These are phyloP conservation scores for Kluyveromyces lactis DNA, from an alignment of 805 yeast species.

Conservation along the genomic window DNA sequence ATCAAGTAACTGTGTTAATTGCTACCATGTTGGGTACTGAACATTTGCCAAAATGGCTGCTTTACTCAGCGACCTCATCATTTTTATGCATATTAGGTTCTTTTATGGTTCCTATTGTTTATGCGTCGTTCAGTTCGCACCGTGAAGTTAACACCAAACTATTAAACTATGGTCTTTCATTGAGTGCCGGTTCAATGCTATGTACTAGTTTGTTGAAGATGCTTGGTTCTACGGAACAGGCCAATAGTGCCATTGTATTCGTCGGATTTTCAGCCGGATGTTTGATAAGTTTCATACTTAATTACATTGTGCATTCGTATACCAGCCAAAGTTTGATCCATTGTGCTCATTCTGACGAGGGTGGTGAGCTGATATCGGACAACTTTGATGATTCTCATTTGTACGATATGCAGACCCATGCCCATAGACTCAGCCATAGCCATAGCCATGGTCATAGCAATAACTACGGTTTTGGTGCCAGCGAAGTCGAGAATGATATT, in stretches of 20 bases:
- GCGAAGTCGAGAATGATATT: neutral
- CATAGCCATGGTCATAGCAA: neutral
- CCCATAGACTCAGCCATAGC: neutral
- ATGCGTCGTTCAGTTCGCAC: slow-evolving; percentile 11
- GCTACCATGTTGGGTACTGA: neutral
- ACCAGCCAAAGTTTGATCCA: slow-evolving; percentile 82
- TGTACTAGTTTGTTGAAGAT: slow-evolving; percentile 72
- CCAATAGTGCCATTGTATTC: slow-evolving; percentile 35
- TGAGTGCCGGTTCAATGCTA: slow-evolving; percentile 75
- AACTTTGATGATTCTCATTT: slow-evolving; percentile 4
- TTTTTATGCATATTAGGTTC: slow-evolving; percentile 68
- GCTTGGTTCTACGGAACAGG: slow-evolving; percentile 49
- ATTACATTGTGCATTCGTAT: slow-evolving; percentile 56
- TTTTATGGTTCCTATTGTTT: slow-evolving; percentile 39
- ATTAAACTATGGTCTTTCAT: slow-evolving; percentile 63
- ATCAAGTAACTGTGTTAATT: too few species aligned
- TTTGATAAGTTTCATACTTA: slow-evolving; percentile 48
- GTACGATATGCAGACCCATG: neutral
- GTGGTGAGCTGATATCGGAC: slow-evolving; percentile 16
- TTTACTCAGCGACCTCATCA: slow-evolving; percentile 48
- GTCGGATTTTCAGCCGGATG: slow-evolving; percentile 49
- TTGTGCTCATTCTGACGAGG: slow-evolving; percentile 54
- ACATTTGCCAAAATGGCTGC: slow-evolving; percentile 25
- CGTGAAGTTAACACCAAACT: slow-evolving; percentile 39
- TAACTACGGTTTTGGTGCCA: neutral